Base-by-base conservation (phyloP, 768 basidiomycete genomes). In the Mrakia gelida region DNA sequence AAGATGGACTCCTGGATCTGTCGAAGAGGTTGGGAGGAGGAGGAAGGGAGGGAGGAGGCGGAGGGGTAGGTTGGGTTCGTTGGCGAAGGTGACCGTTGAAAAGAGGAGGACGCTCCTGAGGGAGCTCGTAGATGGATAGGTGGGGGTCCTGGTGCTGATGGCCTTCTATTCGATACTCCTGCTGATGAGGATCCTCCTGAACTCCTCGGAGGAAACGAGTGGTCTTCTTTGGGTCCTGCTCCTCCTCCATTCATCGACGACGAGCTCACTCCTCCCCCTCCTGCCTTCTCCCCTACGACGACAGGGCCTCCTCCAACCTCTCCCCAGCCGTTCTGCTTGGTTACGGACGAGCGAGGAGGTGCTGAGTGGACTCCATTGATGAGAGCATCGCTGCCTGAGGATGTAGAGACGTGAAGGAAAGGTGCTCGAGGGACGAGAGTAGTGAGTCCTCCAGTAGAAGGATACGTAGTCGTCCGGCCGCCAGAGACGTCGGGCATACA, bases 321-420 rank as follows among this genome's bases (percentile, higher is more conserved):
- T 26, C 67, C 67, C 67, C 67, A 70, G 3, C 67, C 67, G 41
- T 43, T 70, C 67, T 70, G 67, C 23, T 70, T 70, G 18, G 59
- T 28, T 28, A 18, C 9, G 9, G 26, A 10, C 26, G 59, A 59
- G 23, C 59, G 59, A 10, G 23, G 59, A 9, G 59, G 59, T n/a
- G 59, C 26, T 28, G 59, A 28, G 26, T 59, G 23, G 59, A 59
- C n/a, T 59, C 59, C 59, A 26, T 28, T 59, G 26, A 59, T 59
- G 28, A 59, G 59, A 13, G 26, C 59, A 28, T 59, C 59, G 59
- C 13, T 9, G 6, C 26, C 26, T 5, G 59, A 59, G 59, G 59
- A 59, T 4, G 59, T 59, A 0, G 59, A 59, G 28, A 59, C 59
- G 59, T 59, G 59, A 59, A 59, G 59, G 59, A 59, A 59, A 23